Evolutionary conservation across 2,329 filamentous ascomycete species (phyloP).

Genomic region (Aspergillus latus): DNA sequence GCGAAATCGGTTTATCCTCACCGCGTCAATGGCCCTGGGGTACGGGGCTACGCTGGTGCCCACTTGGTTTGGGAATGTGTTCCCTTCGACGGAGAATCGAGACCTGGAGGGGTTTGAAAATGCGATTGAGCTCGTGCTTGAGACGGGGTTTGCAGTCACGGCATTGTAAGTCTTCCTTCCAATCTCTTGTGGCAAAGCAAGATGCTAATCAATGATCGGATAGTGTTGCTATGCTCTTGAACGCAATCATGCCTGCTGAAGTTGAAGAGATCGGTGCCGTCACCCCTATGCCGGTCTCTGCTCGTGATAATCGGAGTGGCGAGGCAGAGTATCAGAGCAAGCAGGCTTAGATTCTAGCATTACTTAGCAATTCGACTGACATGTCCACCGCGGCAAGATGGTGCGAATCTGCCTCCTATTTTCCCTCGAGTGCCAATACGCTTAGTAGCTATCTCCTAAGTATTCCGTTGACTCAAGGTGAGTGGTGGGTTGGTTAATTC

Average conservation of each 20-base stretch:
- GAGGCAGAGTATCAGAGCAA: constrained; percentile 5
- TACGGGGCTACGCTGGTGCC: constrained; percentile 12
- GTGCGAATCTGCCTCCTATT: constrained; percentile 7
- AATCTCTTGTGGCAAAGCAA: neutral
- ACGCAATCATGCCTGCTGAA: constrained; percentile 9
- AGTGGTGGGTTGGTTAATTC: too few species aligned
- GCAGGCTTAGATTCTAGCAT: neutral
- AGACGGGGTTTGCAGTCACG: constrained; percentile 13
- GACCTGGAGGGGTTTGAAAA: constrained; percentile 13
- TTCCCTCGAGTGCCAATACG: neutral
- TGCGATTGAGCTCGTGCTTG: constrained; percentile 11
- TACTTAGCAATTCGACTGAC: neutral
- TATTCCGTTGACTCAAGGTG: too few species aligned
- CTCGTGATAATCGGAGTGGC: neutral
- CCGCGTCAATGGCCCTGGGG: constrained; percentile 39
- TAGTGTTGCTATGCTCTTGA: constrained; percentile 12
- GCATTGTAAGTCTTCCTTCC: constrained; percentile 7
- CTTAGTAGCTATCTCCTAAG: too few species aligned
- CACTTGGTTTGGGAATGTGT: constrained; percentile 13
- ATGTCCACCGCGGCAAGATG: constrained; percentile 7
- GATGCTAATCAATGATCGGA: neutral
- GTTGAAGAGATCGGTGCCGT: constrained; percentile 5
- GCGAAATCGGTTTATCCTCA: constrained; percentile 66
- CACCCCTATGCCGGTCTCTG: neutral
- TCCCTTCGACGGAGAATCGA: constrained; percentile 3